Conservation (phyloP, 441 rosid species). For the Manihot esculenta region DNA sequence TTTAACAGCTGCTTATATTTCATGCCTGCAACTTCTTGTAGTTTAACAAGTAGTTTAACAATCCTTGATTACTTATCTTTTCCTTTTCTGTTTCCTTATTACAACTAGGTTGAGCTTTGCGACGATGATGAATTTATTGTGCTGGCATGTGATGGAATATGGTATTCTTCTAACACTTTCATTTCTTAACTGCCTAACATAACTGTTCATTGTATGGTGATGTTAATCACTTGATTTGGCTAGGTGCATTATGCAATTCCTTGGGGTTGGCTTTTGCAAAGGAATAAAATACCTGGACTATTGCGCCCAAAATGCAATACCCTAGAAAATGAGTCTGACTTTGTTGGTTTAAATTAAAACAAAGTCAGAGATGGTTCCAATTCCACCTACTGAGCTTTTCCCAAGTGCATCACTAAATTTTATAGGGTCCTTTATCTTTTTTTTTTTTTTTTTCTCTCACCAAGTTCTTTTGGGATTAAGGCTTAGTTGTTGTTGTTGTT, state of each 20-base stretch:
- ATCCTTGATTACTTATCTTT: background rate
- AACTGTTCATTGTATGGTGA: background rate
- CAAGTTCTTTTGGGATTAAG: no score
- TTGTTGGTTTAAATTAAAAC: background rate
- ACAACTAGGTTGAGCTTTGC: constrained; percentile 75
- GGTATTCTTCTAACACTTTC: constrained; percentile 33
- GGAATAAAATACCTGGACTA: background rate
- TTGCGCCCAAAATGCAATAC: background rate
- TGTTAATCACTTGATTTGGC: constrained; percentile 3
- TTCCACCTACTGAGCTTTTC: background rate
- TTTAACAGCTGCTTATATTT: background rate
- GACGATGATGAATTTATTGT: constrained; percentile 89
- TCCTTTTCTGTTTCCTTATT: background rate
- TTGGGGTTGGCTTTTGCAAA: background rate
- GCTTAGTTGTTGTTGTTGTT: no score
- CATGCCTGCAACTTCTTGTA: background rate
- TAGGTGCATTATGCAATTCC: background rate
- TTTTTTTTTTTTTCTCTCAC: no score
- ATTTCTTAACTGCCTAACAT: constrained; percentile 10
- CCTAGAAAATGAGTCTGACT: background rate
- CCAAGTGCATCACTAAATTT: background rate
- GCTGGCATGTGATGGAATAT: constrained; percentile 95
- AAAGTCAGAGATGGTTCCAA: background rate
- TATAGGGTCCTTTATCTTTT: background rate
- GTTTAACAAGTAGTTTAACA: background rate